These are phyloP conservation scores for Aspergillus affinis DNA, from an alignment of 495 filamentous ascomycete species.

Conservation along the genomic window DNA sequence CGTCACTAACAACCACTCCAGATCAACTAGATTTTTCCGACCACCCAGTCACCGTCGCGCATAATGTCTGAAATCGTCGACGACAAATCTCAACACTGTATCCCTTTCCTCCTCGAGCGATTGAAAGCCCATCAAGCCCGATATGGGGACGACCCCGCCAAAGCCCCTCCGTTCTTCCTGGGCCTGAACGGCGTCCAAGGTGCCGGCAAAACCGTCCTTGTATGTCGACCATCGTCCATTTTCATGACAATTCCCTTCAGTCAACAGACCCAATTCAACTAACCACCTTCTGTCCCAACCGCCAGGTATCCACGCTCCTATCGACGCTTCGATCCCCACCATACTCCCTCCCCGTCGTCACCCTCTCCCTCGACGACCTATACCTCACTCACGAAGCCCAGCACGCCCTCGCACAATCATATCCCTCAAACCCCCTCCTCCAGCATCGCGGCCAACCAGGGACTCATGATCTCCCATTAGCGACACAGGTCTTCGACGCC, in stretches of 20 bases:
- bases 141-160: slow-evolving; percentile 30
- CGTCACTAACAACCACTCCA: neutral
- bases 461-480: slow-evolving; percentile 79
- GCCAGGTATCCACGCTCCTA: slow-evolving; percentile 63
- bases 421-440: slow-evolving; percentile 72
- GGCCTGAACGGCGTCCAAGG: slow-evolving; percentile 74
- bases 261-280: slow-evolving; percentile 4
- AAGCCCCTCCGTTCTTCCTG: slow-evolving; percentile 57
- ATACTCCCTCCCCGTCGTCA: slow-evolving; percentile 67
- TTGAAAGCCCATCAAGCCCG: slow-evolving; percentile 52
- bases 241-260: neutral
- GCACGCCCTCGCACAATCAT: slow-evolving; percentile 55
- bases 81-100: slow-evolving; percentile 85
- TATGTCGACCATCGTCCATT: too few relatives aligned
- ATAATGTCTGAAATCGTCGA: slow-evolving; percentile 62
- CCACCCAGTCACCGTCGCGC: neutral
- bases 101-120: slow-evolving; percentile 76
- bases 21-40: neutral
- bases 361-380: slow-evolving; percentile 88
- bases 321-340: slow-evolving; percentile 64
- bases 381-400: slow-evolving; percentile 78
- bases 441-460: slow-evolving; percentile 82
- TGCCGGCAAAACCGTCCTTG: slow-evolving; percentile 88
- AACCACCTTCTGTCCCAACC: neutral
- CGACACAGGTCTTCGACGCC: slow-evolving; percentile 58